Evolutionary conservation across 176 grass and related monocot species (phyloP).

Genomic region (Panicum miliaceum): DNA sequence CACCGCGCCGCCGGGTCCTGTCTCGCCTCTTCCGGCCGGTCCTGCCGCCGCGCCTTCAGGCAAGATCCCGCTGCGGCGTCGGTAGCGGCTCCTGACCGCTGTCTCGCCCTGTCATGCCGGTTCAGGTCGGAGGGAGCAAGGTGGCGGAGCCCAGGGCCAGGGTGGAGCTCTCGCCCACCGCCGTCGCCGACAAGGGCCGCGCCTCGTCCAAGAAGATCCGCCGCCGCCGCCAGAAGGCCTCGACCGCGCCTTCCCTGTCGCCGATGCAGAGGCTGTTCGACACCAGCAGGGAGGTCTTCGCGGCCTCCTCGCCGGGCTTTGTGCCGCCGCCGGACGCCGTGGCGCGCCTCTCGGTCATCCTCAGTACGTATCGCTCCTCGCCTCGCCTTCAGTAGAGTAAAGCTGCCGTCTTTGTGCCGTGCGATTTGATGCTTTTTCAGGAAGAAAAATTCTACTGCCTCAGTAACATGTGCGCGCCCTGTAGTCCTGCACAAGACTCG

Average conservation of each 20-base stretch:
- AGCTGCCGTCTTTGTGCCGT: background rate
- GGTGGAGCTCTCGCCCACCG: background rate
- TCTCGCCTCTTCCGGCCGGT: background rate
- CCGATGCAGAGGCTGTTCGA: slow-evolving; percentile 71
- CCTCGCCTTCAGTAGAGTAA: background rate
- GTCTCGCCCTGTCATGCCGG: slow-evolving; percentile 23
- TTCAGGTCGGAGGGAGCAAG: slow-evolving; percentile 30
- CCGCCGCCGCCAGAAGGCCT: slow-evolving; percentile 45
- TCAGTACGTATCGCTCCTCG: slow-evolving; percentile 44
- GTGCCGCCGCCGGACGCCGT: slow-evolving; percentile 64
- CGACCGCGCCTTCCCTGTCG: background rate
- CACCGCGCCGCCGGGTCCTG: background rate
- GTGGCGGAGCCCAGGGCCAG: slow-evolving; percentile 18
- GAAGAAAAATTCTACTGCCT: background rate
- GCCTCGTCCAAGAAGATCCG: slow-evolving; percentile 40
- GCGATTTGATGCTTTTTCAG: background rate
- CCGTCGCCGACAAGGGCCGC: background rate
- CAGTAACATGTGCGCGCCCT: background rate
- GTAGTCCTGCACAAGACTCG: background rate
- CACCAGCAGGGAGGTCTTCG: slow-evolving; percentile 69
- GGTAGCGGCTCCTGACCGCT: background rate
- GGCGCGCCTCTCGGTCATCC: slow-evolving; percentile 46
- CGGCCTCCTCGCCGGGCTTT: slow-evolving; percentile 43
- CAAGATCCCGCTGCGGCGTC: slow-evolving; percentile 1
- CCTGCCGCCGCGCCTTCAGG: background rate